Conservation (phyloP, 2,329 filamentous ascomycete genomes). For the Microdochium trichocladiopsis region DNA sequence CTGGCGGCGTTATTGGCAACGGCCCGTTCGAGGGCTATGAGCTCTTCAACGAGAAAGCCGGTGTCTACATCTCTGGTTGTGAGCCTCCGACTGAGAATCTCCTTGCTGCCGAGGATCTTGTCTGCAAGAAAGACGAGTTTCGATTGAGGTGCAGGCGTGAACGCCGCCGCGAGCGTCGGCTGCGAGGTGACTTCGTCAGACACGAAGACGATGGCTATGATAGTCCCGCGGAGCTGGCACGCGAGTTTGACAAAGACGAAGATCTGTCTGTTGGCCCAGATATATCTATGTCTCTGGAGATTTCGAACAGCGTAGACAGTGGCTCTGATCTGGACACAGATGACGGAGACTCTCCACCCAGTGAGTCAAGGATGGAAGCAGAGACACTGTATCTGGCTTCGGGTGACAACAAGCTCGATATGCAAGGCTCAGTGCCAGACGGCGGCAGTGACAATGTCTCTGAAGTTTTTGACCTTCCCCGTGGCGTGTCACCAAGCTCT, state of each 20-base stretch:
- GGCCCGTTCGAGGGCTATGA: conserved; percentile 10
- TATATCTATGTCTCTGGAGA: not conserved
- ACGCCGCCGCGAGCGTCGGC: not conserved
- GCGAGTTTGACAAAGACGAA: not conserved
- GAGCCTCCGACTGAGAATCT: conserved; percentile 7
- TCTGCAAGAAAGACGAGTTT: not conserved
- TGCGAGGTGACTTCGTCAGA: not conserved
- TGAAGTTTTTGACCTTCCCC: too few species aligned
- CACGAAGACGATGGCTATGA: not conserved
- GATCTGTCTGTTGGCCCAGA: not conserved
- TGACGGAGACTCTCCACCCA: not conserved
- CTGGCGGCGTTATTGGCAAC: conserved; percentile 3
- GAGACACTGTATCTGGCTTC: not conserved
- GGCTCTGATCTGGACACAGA: not conserved
- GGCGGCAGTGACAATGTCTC: not conserved
- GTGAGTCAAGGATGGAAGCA: not conserved
- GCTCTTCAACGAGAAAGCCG: not conserved
- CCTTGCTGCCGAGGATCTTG: conserved; percentile 2
- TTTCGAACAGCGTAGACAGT: not conserved
- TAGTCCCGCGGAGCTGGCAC: not conserved
- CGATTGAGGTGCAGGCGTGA: not conserved
- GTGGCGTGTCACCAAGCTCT: too few species aligned
- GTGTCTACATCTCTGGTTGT: conserved; percentile 8
- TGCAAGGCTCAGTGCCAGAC: not conserved
- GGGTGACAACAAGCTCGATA: not conserved